Conservation (phyloP, 148 eudicot genomes). For the Spergularia bocconei region DNA sequence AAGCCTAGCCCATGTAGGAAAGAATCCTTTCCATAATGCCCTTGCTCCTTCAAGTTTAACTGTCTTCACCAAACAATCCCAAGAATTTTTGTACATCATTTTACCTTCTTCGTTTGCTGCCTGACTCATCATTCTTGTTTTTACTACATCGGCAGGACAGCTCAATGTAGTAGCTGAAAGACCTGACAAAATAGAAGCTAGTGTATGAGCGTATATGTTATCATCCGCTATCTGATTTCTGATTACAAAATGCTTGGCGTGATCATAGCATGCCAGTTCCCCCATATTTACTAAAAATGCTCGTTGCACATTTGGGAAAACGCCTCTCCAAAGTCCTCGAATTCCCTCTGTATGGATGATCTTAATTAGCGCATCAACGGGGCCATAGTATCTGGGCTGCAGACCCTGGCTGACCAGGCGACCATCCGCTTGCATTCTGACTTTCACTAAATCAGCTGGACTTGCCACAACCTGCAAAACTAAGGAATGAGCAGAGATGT, state of each 20-base stretch:
- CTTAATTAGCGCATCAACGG: conserved; percentile 58
- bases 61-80: conserved; percentile 79
- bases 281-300: conserved; percentile 96
- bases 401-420: conserved; percentile 57
- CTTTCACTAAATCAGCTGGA: conserved; percentile 93
- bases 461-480: conserved; percentile 70
- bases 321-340: conserved; percentile 80
- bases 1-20: conserved; percentile 97
- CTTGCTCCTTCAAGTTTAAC: conserved; percentile 57
- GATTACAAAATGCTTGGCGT: conserved; percentile 65
- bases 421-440: conserved; percentile 91
- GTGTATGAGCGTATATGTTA: conserved; percentile 74
- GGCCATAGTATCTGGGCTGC: conserved; percentile 62
- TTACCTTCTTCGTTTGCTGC: conserved; percentile 35
- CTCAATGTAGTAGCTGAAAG: conserved; percentile 77
- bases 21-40: conserved; percentile 85
- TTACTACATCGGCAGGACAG: conserved; percentile 90
- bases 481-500: conserved; percentile 25
- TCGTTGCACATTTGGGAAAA: conserved; percentile 74
- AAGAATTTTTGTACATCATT: conserved; percentile 54
- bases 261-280: conserved; percentile 88
- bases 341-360: conserved; percentile 59
- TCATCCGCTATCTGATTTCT: conserved; percentile 55
- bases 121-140: conserved; percentile 91
- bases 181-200: conserved; percentile 77